phyloP scores from a whole-genome alignment of 768 basidiomycete genomes.

The Mycena leptocephala region DNA sequence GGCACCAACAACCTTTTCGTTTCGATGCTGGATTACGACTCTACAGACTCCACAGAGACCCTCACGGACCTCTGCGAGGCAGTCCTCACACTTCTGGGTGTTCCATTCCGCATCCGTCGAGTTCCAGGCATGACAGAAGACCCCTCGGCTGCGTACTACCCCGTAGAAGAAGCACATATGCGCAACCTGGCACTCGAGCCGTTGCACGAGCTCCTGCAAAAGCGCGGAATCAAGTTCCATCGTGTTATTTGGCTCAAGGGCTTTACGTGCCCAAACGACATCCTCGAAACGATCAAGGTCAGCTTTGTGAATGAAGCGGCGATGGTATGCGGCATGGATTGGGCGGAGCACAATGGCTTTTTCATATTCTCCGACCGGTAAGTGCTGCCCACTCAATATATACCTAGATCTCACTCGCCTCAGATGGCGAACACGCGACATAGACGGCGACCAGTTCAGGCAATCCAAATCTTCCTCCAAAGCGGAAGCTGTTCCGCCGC shows the following conservation, averaged over 20 bases:
- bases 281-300: conserved; percentile 95
- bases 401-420: not conserved
- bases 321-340: conserved; percentile 99
- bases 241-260: conserved; percentile 98
- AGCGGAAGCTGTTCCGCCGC: conserved; percentile 92
- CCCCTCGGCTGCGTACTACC: conserved; percentile 92
- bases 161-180: conserved; percentile 94
- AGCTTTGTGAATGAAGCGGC: conserved; percentile 93
- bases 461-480: conserved; percentile 96
- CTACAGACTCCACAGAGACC: conserved; percentile 95
- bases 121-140: conserved; percentile 95
- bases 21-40: conserved; percentile 98
- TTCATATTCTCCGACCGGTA: conserved; percentile 99
- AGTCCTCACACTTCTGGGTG: conserved; percentile 92
- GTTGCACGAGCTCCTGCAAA: conserved; percentile 83
- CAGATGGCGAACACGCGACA: conserved; percentile 98
- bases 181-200: conserved; percentile 95
- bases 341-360: conserved; percentile 97
- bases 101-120: conserved; percentile 94
- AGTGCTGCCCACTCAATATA: conserved; percentile 40
- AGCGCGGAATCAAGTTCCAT: conserved; percentile 86
- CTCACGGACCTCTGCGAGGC: conserved; percentile 96
- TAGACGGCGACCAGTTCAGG: conserved; percentile 98
- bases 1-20: conserved; percentile 95
- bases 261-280: conserved; percentile 98